Conservation (phyloP, 1,139 yeast genomes). For the Yamadazyma songkhlaensis region DNA sequence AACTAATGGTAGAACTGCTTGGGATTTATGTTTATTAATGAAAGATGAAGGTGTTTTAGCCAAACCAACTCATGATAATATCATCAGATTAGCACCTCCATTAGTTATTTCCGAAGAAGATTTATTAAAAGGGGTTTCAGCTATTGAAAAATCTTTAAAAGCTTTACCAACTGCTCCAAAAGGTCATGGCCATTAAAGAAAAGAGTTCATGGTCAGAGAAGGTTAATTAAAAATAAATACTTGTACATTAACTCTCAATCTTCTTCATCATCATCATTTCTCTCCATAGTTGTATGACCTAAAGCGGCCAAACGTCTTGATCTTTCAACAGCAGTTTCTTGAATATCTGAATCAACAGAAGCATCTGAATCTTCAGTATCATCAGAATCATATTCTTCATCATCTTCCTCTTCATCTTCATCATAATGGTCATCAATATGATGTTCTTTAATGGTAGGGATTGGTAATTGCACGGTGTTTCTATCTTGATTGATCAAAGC, state of each 20-base stretch:
- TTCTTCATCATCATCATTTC: slow-evolving; percentile 58
- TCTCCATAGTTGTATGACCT: slow-evolving; percentile 46
- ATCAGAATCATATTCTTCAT: slow-evolving; percentile 6
- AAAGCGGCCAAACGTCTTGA: slow-evolving; percentile 79
- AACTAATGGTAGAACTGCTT: slow-evolving; percentile 89
- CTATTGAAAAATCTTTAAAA: slow-evolving; percentile 60
- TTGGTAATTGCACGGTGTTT: slow-evolving; percentile 11
- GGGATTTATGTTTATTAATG: slow-evolving; percentile 93
- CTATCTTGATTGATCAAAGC: slow-evolving; percentile 16
- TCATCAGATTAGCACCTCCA: slow-evolving; percentile 96
- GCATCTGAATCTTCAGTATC: slow-evolving; percentile 18
- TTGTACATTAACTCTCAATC: slow-evolving; percentile 28
- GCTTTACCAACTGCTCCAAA: slow-evolving; percentile 56
- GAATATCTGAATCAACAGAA: slow-evolving; percentile 17
- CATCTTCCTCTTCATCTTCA: slow-evolving; percentile 6
- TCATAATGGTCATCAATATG: slow-evolving; percentile 11
- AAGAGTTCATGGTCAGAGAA: no score
- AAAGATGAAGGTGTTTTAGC: slow-evolving; percentile 88
- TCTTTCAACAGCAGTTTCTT: slow-evolving; percentile 70
- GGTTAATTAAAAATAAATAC: slow-evolving; percentile 1
- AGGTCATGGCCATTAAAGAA: slow-evolving; percentile 17
- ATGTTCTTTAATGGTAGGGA: slow-evolving; percentile 11
- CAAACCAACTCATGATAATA: slow-evolving; percentile 95
- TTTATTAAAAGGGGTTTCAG: slow-evolving; percentile 72
- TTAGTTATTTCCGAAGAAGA: slow-evolving; percentile 88